Conservation (phyloP, 169 alveolate species). For the Theileria annulata region DNA sequence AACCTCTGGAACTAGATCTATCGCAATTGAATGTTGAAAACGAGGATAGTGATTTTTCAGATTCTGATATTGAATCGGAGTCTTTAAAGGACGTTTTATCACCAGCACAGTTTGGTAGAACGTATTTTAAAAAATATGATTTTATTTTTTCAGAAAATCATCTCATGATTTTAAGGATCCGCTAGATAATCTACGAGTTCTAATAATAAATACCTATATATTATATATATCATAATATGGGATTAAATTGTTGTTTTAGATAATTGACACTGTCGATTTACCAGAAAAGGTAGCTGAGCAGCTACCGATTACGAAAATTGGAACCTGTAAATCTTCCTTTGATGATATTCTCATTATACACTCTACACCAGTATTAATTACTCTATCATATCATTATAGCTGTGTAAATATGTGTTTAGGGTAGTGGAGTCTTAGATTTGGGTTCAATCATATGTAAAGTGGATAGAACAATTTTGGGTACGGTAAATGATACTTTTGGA, state of each 20-base stretch:
- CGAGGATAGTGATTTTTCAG: conserved; percentile 51
- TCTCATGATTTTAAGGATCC: conserved; percentile 24
- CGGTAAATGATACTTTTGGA: conserved; percentile 69
- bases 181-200: conserved; percentile 58
- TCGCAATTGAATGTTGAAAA: conserved; percentile 1
- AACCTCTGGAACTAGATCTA: background rate
- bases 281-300: conserved; percentile 48
- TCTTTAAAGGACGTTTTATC: background rate
- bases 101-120: background rate
- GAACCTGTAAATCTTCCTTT: conserved; percentile 40
- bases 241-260: conserved; percentile 12
- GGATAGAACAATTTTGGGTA: conserved; percentile 62
- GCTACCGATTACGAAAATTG: conserved; percentile 47
- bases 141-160: background rate
- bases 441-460: conserved; percentile 62
- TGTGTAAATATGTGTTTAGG: conserved; percentile 2
- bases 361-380: conserved; percentile 31
- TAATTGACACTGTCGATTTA: conserved; percentile 61
- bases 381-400: background rate
- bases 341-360: conserved; percentile 47
- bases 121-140: background rate
- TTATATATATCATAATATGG: background rate
- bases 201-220: background rate
- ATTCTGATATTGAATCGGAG: conserved; percentile 22
- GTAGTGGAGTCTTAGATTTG: conserved; percentile 40